Base-by-base conservation (phyloP, 768 basidiomycete genomes). In the Leccinum boreale region DNA sequence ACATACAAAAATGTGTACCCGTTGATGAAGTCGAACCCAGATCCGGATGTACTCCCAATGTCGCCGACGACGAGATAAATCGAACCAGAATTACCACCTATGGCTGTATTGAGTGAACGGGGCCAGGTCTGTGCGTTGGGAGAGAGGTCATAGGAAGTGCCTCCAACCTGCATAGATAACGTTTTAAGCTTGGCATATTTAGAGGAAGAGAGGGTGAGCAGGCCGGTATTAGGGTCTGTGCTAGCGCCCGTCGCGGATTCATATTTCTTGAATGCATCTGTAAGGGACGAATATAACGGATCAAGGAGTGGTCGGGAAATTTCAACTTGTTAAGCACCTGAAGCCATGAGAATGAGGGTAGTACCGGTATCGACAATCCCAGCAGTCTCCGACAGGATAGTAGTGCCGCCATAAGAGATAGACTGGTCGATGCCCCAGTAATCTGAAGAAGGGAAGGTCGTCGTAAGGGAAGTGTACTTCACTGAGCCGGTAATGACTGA, bases 71-170 rank as follows among this genome's bases (percentile, higher is more conserved):
- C 23, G 28, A 75, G 71, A 50, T 72, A 73, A 23, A 74, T 72
- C 31, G 35, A 45, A 12, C 51, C 8, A 8, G 67, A 23, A 24
- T 10, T 58, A 5, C 71, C 74, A 11, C 74, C 74, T 24, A 74
- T 59, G 21, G 19, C 58, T 8, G 59, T 36, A 62, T 74, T 73
- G 29, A 75, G 62, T 14, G 67, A 66, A 45, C 69, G 70, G 2
- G 73, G 73, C 70, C 73, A 74, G 57, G 73, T 73, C 53, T 75
- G 73, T 3, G 63, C 73, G 26, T 73, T 70, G 5, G 66, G 56
- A 4, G 56, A 57, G 17, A 73, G 60, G 28, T 46, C 53, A 45
- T 73, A 70, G 3, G 59, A 50, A 1, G 28, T 26, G 3, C 53
- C 61, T 29, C 67, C 69, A 35, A 73, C 60, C 11, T 63, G 58